Evolutionary conservation across 805 yeast species (phyloP).

Genomic region (Candida michaelii): DNA sequence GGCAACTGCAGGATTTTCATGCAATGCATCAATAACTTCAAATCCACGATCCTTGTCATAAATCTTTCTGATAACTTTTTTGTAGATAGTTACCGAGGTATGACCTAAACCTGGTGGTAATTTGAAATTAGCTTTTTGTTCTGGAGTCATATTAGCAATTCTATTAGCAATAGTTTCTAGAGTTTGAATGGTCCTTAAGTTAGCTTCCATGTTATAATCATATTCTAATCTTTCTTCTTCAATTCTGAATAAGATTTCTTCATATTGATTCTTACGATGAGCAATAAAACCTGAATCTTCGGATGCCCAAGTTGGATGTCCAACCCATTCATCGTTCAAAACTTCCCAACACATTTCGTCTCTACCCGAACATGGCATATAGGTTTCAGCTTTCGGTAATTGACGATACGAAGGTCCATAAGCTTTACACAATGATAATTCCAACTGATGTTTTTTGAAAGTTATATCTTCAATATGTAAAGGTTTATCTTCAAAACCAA

Average conservation of each 20-base stretch:
- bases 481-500: constrained; percentile 85
- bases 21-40: constrained; percentile 93
- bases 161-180: constrained; percentile 93
- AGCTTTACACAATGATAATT: constrained; percentile 85
- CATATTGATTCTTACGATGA: constrained; percentile 97
- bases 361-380: constrained; percentile 97
- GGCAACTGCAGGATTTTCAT: constrained; percentile 92
- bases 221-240: constrained; percentile 98
- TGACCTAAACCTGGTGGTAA: constrained; percentile 94
- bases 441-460: constrained; percentile 88
- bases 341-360: constrained; percentile 99
- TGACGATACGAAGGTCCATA: constrained; percentile 94
- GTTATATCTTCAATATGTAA: constrained; percentile 82
- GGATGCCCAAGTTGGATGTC: constrained; percentile 99
- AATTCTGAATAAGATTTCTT: constrained; percentile 89
- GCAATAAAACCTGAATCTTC: constrained; percentile 99
- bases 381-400: constrained; percentile 89
- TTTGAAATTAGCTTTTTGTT: constrained; percentile 82
- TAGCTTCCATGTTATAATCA: constrained; percentile 93
- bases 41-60: constrained; percentile 94
- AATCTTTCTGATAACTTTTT: constrained; percentile 86
- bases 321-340: constrained; percentile 97
- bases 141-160: constrained; percentile 87
- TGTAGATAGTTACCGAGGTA: constrained; percentile 85
- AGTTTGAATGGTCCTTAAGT: constrained; percentile 91